Evolutionary conservation across 331 rosid species (phyloP), one percentile per base, ranked within the genome.

Genomic region (Cydonia oblonga): DNA sequence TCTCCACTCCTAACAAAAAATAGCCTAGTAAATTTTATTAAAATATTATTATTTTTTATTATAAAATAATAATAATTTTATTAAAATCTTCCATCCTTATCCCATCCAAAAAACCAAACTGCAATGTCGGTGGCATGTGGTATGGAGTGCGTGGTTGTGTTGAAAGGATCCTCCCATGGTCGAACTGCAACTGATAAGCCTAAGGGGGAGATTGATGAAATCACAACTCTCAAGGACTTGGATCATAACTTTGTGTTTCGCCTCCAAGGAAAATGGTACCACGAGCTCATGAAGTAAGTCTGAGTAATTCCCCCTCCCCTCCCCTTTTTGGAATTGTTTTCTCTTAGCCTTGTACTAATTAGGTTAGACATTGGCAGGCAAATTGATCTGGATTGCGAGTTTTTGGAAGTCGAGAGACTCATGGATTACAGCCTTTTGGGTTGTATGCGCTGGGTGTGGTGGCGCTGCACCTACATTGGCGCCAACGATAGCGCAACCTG

Each of bases 381-480:
- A 89, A 84, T 95, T 38, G 88, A 89, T 65, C 88, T 82, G 29
- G 99, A 95, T 73, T 95, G 99, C 11, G 91, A 88, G 72, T 95
- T 95, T 84, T 83, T 95, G 90, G 97, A 95, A 84, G 86, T 96
- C 0, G 97, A 88, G 84, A 84, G 92, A 78, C 91, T 95, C 74
- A 95, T 95, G 99, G 99, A 95, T 75, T 95, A 95, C 72, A 95
- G 99, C 86, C 92, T 95, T 75, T 22, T 89, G 13, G 98, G 98
- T 35, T 93, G 95, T 76, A 64, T 82, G 4, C 88, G 98, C 11
- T 93, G 98, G 98, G 80, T 84, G 0, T 93, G 96, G 97, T 83
- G 88, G 69, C 97, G 96, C 20, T 93, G 97, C 80, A 91, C 96
- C 9, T 81, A 89, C 81, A 56, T 93, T 11, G 97, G 97, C 33